These are phyloP conservation scores for Incumbomyces delicatus DNA, from an alignment of 2,329 filamentous ascomycete species.

Conservation along the genomic window DNA sequence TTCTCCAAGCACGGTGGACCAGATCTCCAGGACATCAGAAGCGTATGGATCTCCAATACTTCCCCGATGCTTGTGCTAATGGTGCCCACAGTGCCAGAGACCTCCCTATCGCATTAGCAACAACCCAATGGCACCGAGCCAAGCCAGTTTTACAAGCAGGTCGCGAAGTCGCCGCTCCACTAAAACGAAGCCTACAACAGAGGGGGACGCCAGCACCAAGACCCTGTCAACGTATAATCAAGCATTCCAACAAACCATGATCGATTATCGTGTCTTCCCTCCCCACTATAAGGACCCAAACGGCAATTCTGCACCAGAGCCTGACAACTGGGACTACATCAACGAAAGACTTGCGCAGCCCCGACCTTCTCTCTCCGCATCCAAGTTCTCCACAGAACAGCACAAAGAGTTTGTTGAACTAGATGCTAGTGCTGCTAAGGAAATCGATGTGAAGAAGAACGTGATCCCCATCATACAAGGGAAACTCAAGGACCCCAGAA, in stretches of 20 bases:
- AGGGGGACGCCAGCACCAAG: constrained; percentile 16
- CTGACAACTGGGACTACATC: constrained; percentile 25
- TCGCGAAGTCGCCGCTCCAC: constrained; percentile 3
- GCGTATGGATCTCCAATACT: constrained; percentile 18
- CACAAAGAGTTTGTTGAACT: constrained; percentile 3
- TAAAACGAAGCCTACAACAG: no score
- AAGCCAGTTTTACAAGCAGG: constrained; percentile 14
- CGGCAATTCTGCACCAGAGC: constrained; percentile 20
- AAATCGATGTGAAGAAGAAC: constrained; percentile 26
- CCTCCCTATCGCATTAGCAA: background rate
- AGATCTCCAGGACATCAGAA: constrained; percentile 28
- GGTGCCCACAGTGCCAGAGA: constrained; percentile 19
- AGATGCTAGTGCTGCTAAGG: constrained; percentile 17
- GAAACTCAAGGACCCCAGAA: constrained; percentile 14
- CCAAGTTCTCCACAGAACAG: constrained; percentile 4
- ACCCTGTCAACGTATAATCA: constrained; percentile 25
- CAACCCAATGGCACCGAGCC: constrained; percentile 11
- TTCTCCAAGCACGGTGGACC: constrained; percentile 28
- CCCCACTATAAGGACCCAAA: constrained; percentile 20
- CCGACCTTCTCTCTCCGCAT: constrained; percentile 9
- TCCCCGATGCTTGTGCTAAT: constrained; percentile 1
- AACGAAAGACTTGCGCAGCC: constrained; percentile 10
- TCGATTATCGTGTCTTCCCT: constrained; percentile 27
- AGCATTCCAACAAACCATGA: constrained; percentile 29
- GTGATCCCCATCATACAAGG: constrained; percentile 24